Evolutionary conservation across 164 flowering plant genomes (phyloP), one percentile per base, ranked within the genome.

Genomic region (Tetracentron sinense): DNA sequence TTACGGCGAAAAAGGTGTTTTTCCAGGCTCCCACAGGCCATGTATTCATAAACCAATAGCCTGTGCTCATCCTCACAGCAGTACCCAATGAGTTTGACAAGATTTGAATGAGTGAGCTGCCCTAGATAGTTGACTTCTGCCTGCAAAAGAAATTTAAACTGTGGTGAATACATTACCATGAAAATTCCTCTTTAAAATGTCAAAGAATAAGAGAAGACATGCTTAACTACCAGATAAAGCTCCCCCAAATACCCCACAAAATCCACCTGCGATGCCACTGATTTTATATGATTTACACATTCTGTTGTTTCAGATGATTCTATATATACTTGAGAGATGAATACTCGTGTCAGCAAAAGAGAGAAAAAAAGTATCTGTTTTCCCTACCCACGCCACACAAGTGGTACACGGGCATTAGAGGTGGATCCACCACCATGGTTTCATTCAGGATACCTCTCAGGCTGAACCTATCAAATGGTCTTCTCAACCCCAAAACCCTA

Each of bases 41-140:
- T 85, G 67, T 84, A 93, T 65, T 93, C 98, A 74, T 93, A 93
- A 35, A 89, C 96, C 79, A 93, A 69, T 38, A 90, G 61, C 77
- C 98, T 77, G 61, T 90, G 90, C 53, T 88, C 97, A 70, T 84
- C 88, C 66, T 93, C 97, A 64, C 98, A 93, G 78, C 98, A 90
- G 65, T 82, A 93, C 3, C 98, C 98, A 70, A 85, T 85, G 60
- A 93, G 88, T 78, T 84, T 93, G 72, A 93, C 97, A 65, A 93
- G 89, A 77, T 93, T 85, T 25, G 87, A 85, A 69, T 93, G 92
- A 47, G 86, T 79, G 38, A 90, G 87, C 69, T 93, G 96, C 47
- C 96, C 97, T 57, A 93, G 75, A 74, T 84, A 90, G 69, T 85
- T 87, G 25, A 93, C 92, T 75, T 93, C 97, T 56, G 98, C 85